Evolutionary conservation across 148 eudicot genomes (phyloP).

Genomic region (Bassia scoparia): DNA sequence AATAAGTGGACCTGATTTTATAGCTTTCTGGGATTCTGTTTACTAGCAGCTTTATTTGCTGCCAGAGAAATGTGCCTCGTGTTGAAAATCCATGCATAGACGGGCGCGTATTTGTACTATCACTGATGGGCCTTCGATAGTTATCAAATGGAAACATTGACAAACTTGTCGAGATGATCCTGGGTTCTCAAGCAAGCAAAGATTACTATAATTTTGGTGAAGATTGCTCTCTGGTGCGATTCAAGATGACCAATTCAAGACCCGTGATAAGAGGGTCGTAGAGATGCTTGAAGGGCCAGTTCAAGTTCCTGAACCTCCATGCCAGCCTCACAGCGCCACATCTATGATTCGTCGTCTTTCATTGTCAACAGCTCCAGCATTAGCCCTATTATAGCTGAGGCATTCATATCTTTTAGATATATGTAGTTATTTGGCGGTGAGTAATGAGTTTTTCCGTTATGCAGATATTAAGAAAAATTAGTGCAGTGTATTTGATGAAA

Average conservation of each 20-base stretch:
- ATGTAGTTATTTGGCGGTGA: not conserved
- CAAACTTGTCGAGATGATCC: slow-evolving; percentile 23
- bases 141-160: slow-evolving; percentile 17
- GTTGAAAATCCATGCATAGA: slow-evolving; percentile 21
- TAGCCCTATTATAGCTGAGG: not conserved
- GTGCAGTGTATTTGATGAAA: no score
- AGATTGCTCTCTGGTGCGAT: slow-evolving; percentile 32
- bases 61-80: slow-evolving; percentile 20
- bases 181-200: slow-evolving; percentile 18
- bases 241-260: slow-evolving; percentile 28
- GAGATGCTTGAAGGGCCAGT: slow-evolving; percentile 35
- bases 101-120: slow-evolving; percentile 5
- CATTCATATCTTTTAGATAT: not conserved
- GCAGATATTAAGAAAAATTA: no score
- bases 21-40: slow-evolving; percentile 32
- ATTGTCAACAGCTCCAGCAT: not conserved
- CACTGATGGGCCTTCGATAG: slow-evolving; percentile 31
- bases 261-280: slow-evolving; percentile 29
- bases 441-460: no score
- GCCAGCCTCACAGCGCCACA: slow-evolving; percentile 3
- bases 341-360: not conserved
- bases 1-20: slow-evolving; percentile 37
- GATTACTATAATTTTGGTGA: slow-evolving; percentile 20
- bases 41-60: slow-evolving; percentile 36
- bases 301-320: slow-evolving; percentile 30